phyloP scores from a whole-genome alignment of 2,329 filamentous ascomycete genomes.

The Huntiella bhutanensis region DNA sequence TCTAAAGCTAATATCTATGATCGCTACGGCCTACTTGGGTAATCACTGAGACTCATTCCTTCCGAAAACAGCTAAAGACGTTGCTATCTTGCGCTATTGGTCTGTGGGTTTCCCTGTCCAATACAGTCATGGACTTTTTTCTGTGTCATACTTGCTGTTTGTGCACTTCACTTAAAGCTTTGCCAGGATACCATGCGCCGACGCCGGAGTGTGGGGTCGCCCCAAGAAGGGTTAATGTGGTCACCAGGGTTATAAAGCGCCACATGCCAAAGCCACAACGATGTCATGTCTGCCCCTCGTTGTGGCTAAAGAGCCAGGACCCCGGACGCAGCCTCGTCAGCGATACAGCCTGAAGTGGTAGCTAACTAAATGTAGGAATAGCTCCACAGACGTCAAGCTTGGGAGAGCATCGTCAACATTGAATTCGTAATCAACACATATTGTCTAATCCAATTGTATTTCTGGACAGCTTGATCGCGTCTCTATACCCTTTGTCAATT shows the following conservation, averaged over 20 bases:
- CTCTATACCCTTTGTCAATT: too few species aligned
- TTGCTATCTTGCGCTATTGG: conserved; percentile 3
- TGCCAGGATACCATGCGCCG: background rate
- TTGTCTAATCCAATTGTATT: too few species aligned
- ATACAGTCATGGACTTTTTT: conserved; percentile 1
- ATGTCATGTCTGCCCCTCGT: conserved; percentile 8
- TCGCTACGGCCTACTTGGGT: too few species aligned
- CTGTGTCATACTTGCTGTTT: background rate
- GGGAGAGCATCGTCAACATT: too few species aligned
- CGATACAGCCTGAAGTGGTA: background rate
- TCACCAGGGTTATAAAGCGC: background rate
- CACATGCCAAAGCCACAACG: conserved; percentile 5
- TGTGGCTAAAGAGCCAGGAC: background rate
- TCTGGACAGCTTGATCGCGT: too few species aligned
- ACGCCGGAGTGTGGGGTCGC: conserved; percentile 4
- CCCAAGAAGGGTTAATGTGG: too few species aligned
- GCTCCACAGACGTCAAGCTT: too few species aligned
- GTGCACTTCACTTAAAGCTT: background rate
- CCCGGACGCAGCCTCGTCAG: conserved; percentile 9
- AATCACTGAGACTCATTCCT: background rate
- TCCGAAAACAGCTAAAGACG: conserved; percentile 7
- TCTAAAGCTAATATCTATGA: too few species aligned
- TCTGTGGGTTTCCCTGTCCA: conserved; percentile 1
- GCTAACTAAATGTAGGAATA: too few species aligned
- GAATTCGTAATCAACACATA: too few species aligned